Conservation (phyloP, 2,329 filamentous ascomycete species). For the Apiospora arundinis region DNA sequence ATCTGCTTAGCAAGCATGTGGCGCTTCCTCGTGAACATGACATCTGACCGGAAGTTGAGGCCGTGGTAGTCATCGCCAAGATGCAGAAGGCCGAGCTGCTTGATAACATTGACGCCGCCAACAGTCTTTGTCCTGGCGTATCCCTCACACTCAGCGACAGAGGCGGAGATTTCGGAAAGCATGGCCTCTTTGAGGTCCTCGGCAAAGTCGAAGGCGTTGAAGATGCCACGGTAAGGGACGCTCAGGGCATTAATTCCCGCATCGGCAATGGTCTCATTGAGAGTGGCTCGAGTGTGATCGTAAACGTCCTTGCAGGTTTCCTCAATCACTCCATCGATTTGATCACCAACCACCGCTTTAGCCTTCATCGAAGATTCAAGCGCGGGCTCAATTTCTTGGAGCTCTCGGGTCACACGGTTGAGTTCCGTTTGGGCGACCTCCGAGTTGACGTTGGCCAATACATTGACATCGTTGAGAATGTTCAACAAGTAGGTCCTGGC, state of each 20-base stretch:
- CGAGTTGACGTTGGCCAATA: conserved; percentile 83
- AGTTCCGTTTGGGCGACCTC: conserved; percentile 88
- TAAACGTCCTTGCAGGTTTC: conserved; percentile 87
- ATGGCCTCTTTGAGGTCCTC: conserved; percentile 93
- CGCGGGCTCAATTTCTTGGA: conserved; percentile 82
- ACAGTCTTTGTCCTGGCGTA: conserved; percentile 81
- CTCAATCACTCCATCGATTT: conserved; percentile 83
- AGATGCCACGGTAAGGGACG: conserved; percentile 84
- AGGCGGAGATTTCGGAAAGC: conserved; percentile 82
- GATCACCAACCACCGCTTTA: conserved; percentile 77
- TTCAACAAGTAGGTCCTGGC: conserved; percentile 96
- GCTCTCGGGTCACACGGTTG: conserved; percentile 79
- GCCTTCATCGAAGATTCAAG: conserved; percentile 85
- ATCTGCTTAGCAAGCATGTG: conserved; percentile 85
- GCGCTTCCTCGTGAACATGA: conserved; percentile 89
- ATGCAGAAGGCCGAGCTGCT: conserved; percentile 85
- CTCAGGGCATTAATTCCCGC: conserved; percentile 81
- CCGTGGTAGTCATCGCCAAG: conserved; percentile 87
- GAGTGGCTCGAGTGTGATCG: conserved; percentile 76
- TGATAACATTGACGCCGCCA: conserved; percentile 83
- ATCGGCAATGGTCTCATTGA: conserved; percentile 76
- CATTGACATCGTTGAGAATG: conserved; percentile 85
- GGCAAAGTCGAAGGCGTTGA: conserved; percentile 87
- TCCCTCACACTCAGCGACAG: conserved; percentile 82
- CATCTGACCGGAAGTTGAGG: conserved; percentile 85